These are phyloP conservation scores for Leccinum pachyderme DNA, from an alignment of 1,284 basidiomycete genomes.

Conservation along the genomic window DNA sequence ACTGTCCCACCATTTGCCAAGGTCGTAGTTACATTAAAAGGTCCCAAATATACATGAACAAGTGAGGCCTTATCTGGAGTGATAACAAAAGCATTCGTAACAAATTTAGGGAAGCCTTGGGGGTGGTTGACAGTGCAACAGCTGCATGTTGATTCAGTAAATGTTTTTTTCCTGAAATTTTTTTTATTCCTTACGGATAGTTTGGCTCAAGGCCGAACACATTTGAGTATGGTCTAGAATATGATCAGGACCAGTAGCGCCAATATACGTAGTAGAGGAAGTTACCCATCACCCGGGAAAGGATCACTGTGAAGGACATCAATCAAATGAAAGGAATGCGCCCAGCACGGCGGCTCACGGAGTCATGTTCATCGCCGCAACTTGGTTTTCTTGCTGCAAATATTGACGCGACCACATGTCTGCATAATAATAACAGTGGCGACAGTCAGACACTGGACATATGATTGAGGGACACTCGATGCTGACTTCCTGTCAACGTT, in stretches of 20 bases:
- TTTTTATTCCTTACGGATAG: conserved; percentile 3
- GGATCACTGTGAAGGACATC: background rate
- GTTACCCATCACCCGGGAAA: conserved; percentile 2
- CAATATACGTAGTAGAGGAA: background rate
- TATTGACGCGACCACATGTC: conserved; percentile 32
- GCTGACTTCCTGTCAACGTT: conserved; percentile 2
- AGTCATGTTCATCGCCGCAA: conserved; percentile 55
- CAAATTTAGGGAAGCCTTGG: conserved; percentile 62
- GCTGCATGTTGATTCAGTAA: conserved; percentile 26
- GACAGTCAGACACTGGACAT: background rate
- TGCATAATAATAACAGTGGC: background rate
- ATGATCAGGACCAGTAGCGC: background rate
- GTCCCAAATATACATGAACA: conserved; percentile 57
- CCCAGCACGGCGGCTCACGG: conserved; percentile 41
- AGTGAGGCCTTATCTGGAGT: conserved; percentile 37
- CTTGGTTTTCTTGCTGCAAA: conserved; percentile 60
- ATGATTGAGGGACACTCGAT: background rate
- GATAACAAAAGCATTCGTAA: conserved; percentile 54
- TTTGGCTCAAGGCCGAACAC: conserved; percentile 8
- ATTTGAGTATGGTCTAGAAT: conserved; percentile 3
- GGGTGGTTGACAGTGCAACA: conserved; percentile 64
- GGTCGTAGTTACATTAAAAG: conserved; percentile 44
- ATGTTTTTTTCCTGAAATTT: background rate
- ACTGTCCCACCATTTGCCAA: conserved; percentile 39
- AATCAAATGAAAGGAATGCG: background rate